A percentile compares a stretch with the other conserved stretches of the same genome.
phyloP scores from a whole-genome alignment of 1,284 basidiomycete species.

The Polyporus tsugae region DNA sequence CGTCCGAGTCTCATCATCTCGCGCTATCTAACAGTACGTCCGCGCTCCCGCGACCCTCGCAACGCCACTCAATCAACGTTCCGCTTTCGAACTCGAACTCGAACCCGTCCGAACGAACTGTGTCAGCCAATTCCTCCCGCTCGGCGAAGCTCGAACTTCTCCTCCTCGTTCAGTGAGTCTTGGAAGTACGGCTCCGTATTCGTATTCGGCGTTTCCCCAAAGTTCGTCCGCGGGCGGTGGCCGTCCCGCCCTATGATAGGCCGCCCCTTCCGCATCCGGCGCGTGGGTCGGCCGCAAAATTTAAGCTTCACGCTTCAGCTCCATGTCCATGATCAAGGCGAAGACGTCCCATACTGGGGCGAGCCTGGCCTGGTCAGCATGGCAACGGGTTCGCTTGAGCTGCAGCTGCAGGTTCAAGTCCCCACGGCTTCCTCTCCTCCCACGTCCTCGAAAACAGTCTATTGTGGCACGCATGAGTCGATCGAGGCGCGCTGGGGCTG shows the following conservation, averaged over 20 bases:
- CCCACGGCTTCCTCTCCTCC: neutral
- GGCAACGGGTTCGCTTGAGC: neutral
- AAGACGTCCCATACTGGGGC: neutral
- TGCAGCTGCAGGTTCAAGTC: neutral
- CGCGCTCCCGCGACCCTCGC: neutral
- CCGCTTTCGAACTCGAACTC: neutral
- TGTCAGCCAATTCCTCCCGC: neutral
- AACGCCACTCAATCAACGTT: neutral
- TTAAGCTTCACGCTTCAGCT: too few species aligned
- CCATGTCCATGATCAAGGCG: too few species aligned
- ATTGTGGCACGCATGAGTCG: neutral
- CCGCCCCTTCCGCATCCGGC: too few species aligned
- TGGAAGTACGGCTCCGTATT: neutral
- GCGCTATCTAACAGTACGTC: neutral
- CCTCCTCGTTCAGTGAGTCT: too few species aligned
- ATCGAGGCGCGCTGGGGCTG: too few species aligned
- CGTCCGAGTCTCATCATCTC: too few species aligned
- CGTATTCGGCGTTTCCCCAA: too few species aligned
- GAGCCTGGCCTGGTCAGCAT: neutral
- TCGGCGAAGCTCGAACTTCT: neutral
- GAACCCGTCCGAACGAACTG: neutral
- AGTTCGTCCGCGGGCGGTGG: too few species aligned
- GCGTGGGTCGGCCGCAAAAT: too few species aligned
- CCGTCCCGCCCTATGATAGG: too few species aligned
- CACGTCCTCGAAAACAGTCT: conserved; percentile 3